phyloP scores from a whole-genome alignment of 2,329 filamentous ascomycete genomes.

The Diaporthe amygdali region DNA sequence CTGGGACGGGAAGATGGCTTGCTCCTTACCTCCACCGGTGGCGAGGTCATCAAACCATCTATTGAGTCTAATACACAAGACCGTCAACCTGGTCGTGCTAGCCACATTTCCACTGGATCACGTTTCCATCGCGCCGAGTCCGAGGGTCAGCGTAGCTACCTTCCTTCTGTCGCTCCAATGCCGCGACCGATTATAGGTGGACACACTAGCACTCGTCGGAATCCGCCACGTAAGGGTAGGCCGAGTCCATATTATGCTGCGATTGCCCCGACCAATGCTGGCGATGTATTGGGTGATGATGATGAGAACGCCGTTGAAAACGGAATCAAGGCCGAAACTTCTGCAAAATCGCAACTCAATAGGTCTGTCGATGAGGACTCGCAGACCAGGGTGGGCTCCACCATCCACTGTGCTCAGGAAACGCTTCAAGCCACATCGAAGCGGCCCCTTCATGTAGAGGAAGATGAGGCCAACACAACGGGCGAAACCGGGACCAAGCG shows the following conservation, averaged over 20 bases:
- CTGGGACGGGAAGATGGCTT: neutral
- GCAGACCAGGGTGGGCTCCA: neutral
- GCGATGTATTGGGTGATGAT: neutral
- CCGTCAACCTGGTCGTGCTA: neutral
- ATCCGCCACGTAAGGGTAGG: conserved; percentile 4
- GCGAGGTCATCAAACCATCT: neutral
- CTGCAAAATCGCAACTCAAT: neutral
- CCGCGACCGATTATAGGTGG: neutral
- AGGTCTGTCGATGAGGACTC: neutral
- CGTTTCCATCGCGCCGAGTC: neutral
- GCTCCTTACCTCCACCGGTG: neutral
- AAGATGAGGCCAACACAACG: neutral
- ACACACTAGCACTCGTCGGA: neutral
- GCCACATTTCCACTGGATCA: neutral
- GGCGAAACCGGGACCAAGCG: neutral
- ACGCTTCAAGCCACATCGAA: neutral
- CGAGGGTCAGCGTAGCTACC: neutral
- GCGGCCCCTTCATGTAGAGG: neutral
- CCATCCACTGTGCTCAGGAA: neutral
- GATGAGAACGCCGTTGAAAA: neutral
- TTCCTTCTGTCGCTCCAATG: neutral
- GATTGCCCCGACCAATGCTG: neutral
- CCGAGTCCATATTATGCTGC: neutral
- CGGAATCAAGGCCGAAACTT: neutral
- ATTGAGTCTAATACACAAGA: neutral